These are phyloP conservation scores for Solanum chiquidenum DNA, from an alignment of 257 asterid genomes.

Conservation along the genomic window DNA sequence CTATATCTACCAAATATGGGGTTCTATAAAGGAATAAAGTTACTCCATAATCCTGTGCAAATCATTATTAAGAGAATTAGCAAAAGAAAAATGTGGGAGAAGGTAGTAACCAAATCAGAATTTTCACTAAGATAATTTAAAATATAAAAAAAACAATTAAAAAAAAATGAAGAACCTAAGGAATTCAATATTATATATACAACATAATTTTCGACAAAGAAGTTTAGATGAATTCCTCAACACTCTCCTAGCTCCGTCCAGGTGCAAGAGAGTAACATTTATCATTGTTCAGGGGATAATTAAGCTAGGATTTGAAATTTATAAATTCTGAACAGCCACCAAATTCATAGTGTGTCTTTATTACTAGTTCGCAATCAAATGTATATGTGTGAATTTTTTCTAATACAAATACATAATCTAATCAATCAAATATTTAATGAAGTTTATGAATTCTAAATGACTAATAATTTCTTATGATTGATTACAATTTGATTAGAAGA, in stretches of 20 bases:
- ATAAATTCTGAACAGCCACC: background rate
- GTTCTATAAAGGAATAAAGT: constrained; percentile 13
- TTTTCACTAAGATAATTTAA: background rate
- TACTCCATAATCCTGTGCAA: constrained; percentile 8
- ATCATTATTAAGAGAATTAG: background rate
- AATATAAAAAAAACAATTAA: background rate
- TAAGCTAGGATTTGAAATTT: background rate
- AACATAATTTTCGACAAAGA: background rate
- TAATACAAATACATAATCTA: background rate
- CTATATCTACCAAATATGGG: constrained; percentile 36
- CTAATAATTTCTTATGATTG: background rate
- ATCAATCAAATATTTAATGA: background rate
- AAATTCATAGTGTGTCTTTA: background rate
- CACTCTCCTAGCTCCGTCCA: background rate
- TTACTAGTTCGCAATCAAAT: background rate
- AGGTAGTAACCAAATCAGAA: background rate
- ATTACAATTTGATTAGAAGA: background rate
- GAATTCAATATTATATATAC: background rate
- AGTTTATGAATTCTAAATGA: background rate
- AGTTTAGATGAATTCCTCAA: background rate
- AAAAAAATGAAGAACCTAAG: background rate
- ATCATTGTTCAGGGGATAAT: background rate
- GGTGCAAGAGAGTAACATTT: background rate
- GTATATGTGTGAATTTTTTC: background rate
- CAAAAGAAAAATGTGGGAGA: background rate